Evolutionary conservation across 2,329 filamentous ascomycete genomes (phyloP), one percentile per base, ranked within the genome.

Genomic region (Aspergillus jensenii): DNA sequence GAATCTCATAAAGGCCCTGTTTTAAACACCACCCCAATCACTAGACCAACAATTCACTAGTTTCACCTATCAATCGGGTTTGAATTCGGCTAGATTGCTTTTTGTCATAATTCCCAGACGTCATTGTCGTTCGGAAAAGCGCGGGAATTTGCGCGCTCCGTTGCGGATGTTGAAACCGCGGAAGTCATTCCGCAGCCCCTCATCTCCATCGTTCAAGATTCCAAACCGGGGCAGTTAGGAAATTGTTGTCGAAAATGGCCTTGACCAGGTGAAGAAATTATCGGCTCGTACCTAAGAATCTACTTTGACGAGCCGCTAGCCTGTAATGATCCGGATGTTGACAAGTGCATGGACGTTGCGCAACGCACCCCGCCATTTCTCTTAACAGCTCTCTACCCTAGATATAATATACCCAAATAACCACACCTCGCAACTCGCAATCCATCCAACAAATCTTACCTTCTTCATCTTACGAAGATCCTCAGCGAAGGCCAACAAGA

Each of bases 141-240:
- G 62, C 64, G 64, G 64, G 59, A 66, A 62, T 51, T 37, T 14
- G 11, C 48, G 56, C 61, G 55, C 56, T 51, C 55, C 56, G 43
- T 11, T 9, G 50, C 63, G 63, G 62, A 51, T 61, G 58, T 59
- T 41, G 15, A 21, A 6, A 11, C 17, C 17, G 41, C 64, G 64
- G 64, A 64, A 64, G 23, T 1, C 15, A 19, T 64, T 64, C 64
- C 64, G 62, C 55, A 12, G n/a, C 39, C 35, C 33, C 49, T 47
- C 35, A 15, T 23, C 31, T 11, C 6, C 46, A 35, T 46, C 21
- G n/a, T 27, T 11, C 7, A n/a, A 19, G n/a, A n/a, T 23, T 12
- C 25, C 21, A 43, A 31, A n/a, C 21, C 23, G 6, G 43, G 15
- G 7, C 15, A n/a, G 19, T 17, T 14, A 31, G 14, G 41, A 45